Evolutionary conservation across 192 early-diverging fungal genomes (phyloP), one percentile per base, ranked within the genome.

Genomic region (Coemansia sp.): DNA sequence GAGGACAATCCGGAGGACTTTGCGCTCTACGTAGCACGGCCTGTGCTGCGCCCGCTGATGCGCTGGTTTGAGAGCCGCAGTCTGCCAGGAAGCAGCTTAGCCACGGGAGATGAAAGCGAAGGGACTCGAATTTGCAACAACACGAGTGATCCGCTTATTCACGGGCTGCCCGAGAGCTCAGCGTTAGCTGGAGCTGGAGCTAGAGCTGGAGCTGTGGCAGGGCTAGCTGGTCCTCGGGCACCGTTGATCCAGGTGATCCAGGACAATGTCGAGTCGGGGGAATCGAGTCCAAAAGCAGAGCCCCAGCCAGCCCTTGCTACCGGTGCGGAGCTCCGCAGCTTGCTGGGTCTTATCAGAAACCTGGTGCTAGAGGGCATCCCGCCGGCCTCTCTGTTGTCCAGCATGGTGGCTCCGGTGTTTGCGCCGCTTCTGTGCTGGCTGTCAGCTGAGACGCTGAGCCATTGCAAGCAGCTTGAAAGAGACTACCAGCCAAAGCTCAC

Each of bases 321-420:
- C 1, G 78, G 80, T 33, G 48, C 53, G 4, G 67, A 78, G 13
- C 42, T 88, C 19, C 34, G 46, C 9, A 57, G 50, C 11, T 46
- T 80, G 0, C 48, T 89, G 15, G 46, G 62, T 10, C 64, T 72
- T 8, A 33, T 89, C 29, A 77, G 80, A 46, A 58, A 54, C 38
- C 55, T 90, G 7, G 57, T 88, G 20, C 73, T 83, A 3, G 78
- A 73, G 18, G 82, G 82, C 19, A 80, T 83, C 40, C 81, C 86
- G 4, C 80, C 83, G 0, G 75, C 79, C 15, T 41, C 48, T 26
- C 46, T 87, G 30, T 73, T 87, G 24, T 71, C 80, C 23, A 60
- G 64, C 3, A 78, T 89, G 25, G 57, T 87, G 18, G 58, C 57
- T 0, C 70, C 80, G 6, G 57, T 72, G 1, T 66, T 83, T 34